Evolutionary conservation across 1,284 basidiomycete species (phyloP).

Genomic region (Afroboletus lepidellus): DNA sequence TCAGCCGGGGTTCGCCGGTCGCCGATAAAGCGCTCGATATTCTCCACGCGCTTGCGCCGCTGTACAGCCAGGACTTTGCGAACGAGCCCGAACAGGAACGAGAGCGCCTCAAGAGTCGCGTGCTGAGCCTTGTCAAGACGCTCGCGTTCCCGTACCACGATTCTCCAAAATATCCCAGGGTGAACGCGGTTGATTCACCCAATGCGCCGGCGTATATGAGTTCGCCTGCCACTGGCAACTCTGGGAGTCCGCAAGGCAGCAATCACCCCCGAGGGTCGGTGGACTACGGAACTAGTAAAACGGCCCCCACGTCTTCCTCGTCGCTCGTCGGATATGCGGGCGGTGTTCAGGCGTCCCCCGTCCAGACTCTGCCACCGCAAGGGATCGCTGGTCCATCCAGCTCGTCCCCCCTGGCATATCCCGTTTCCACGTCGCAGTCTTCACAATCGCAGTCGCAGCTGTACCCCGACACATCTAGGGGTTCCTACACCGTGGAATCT

Average conservation of each 20-base stretch:
- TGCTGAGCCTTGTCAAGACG: conserved; percentile 64
- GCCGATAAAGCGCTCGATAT: conserved; percentile 73
- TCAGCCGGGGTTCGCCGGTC: conserved; percentile 56
- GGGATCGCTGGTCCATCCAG: conserved; percentile 20
- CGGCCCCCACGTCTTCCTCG: conserved; percentile 20
- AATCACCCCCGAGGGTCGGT: conserved; percentile 27
- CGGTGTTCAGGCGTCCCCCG: conserved; percentile 23
- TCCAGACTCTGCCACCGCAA: conserved; percentile 22
- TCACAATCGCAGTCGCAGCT: conserved; percentile 27
- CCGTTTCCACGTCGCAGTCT: conserved; percentile 23
- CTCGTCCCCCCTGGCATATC: conserved; percentile 25
- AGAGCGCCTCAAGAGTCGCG: conserved; percentile 56
- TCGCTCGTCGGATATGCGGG: conserved; percentile 30
- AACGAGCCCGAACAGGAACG: conserved; percentile 46
- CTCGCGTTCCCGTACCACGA: conserved; percentile 80
- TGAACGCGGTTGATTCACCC: conserved; percentile 47
- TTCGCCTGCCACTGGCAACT: conserved; percentile 37
- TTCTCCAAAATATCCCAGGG: conserved; percentile 50
- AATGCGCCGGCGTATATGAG: conserved; percentile 33
- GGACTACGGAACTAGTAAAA: conserved; percentile 26
- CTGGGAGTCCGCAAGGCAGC: conserved; percentile 31
- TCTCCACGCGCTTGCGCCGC: conserved; percentile 62
- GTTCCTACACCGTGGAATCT: conserved; percentile 23
- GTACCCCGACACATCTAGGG: conserved; percentile 26
- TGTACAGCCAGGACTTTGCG: conserved; percentile 63